phyloP scores from a whole-genome alignment of 2,329 filamentous ascomycete genomes.

The Trichoderma simmonsii region DNA sequence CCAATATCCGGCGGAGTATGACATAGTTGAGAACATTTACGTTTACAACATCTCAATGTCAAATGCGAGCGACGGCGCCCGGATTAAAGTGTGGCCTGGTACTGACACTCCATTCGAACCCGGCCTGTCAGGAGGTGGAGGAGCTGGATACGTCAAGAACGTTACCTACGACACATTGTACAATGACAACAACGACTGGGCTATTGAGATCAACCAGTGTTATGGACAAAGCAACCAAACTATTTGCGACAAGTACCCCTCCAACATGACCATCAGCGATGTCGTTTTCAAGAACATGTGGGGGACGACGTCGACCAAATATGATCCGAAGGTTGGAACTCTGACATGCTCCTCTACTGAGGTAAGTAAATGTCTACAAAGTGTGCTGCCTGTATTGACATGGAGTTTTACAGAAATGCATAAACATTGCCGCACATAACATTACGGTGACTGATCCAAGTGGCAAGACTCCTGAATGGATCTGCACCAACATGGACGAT shows the following conservation, averaged over 20 bases:
- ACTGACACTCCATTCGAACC: conserved; percentile 1
- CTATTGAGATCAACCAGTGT: conserved; percentile 6
- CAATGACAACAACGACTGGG: conserved; percentile 6
- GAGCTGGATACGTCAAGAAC: conserved; percentile 1
- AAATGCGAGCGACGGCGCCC: neutral
- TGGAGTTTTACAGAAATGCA: neutral
- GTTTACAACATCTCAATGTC: conserved; percentile 7
- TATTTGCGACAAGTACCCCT: neutral
- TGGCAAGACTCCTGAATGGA: neutral
- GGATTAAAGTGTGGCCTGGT: conserved; percentile 1
- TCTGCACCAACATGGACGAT: conserved; percentile 1
- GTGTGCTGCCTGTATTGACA: neutral
- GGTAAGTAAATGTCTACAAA: neutral
- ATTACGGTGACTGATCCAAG: neutral
- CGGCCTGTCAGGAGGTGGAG: neutral
- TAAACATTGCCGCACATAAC: neutral
- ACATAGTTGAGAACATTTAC: neutral
- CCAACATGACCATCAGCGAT: conserved; percentile 1
- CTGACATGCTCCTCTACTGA: neutral
- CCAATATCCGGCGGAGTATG: conserved; percentile 2
- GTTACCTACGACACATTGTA: conserved; percentile 2
- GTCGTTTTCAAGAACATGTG: conserved; percentile 6
- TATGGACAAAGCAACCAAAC: conserved; percentile 10
- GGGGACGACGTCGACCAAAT: neutral
- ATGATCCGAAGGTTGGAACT: neutral